Percentiles rank a stretch among this genome's conserved stretches.
Evolutionary conservation across 169 alveolate species (phyloP).

Genomic region (Eimeria maxima): DNA sequence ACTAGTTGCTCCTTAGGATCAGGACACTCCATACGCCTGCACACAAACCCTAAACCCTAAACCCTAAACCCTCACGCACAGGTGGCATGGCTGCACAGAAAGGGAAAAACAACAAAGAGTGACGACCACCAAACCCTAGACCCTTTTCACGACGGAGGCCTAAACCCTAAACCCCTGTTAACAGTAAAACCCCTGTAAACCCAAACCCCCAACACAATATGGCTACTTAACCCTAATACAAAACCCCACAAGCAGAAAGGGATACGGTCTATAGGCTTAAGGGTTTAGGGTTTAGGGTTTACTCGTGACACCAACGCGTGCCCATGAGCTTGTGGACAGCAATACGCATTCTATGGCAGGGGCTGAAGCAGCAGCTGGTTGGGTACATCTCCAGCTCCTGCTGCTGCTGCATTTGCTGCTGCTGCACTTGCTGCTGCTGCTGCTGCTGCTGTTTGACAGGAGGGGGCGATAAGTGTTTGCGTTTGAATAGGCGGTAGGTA

Average conservation of each 20-base stretch:
- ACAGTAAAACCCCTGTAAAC: background rate
- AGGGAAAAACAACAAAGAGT: no score
- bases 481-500: slow-evolving; percentile 88
- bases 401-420: slow-evolving; percentile 88
- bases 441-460: slow-evolving; percentile 23
- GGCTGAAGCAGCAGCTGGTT: slow-evolving; percentile 89
- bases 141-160: background rate
- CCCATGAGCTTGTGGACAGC: slow-evolving; percentile 93
- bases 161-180: background rate
- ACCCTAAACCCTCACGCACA: background rate
- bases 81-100: no score
- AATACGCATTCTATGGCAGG: slow-evolving; percentile 92
- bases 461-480: slow-evolving; percentile 83
- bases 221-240: background rate
- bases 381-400: slow-evolving; percentile 86
- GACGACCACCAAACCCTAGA: background rate
- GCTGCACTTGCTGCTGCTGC: slow-evolving; percentile 48
- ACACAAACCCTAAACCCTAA: slow-evolving; percentile 27
- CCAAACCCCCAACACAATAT: background rate
- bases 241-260: background rate
- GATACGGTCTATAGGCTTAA: background rate
- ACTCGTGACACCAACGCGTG: slow-evolving; percentile 89
- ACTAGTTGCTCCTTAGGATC: slow-evolving; percentile 93
- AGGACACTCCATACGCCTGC: slow-evolving; percentile 86
- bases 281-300: slow-evolving; percentile 62